Percentiles rank a stretch among this genome's conserved stretches.
These are phyloP conservation scores for Hura crepitans DNA, from an alignment of 441 rosid species.

Conservation along the genomic window DNA sequence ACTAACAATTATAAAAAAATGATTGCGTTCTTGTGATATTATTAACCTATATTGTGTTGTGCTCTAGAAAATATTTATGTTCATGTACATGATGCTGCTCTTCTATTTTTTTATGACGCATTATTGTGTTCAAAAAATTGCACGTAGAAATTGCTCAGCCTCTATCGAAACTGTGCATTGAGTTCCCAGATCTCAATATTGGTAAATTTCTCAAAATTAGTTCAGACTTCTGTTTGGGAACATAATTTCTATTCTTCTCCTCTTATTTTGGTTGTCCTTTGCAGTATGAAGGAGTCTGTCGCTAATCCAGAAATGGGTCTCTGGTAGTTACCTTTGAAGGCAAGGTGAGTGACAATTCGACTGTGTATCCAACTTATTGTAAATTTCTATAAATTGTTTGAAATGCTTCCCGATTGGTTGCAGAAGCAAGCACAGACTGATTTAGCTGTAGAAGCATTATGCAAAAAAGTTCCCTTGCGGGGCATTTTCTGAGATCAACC, in stretches of 20 bases:
- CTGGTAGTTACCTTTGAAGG: conserved; percentile 61
- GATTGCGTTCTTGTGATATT: neutral
- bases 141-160: conserved; percentile 86
- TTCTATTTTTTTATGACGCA: neutral
- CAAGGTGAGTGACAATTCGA: conserved; percentile 49
- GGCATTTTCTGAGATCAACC: conserved; percentile 40
- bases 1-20: neutral
- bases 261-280: conserved; percentile 21
- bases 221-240: neutral
- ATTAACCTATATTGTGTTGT: neutral
- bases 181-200: conserved; percentile 75
- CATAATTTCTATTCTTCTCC: conserved; percentile 5
- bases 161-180: conserved; percentile 72
- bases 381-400: neutral
- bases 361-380: neutral
- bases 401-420: conserved; percentile 9
- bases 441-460: conserved; percentile 48
- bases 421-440: conserved; percentile 58
- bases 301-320: conserved; percentile 70
- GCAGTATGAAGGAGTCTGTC: conserved; percentile 53
- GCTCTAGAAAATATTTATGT: neutral
- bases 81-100: neutral
- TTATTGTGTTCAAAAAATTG: conserved; percentile 18
- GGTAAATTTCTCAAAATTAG: conserved; percentile 40
- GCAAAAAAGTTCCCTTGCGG: conserved; percentile 52